phyloP scores from a whole-genome alignment of 1,284 basidiomycete species.

The Apiotrichum montevideense region DNA sequence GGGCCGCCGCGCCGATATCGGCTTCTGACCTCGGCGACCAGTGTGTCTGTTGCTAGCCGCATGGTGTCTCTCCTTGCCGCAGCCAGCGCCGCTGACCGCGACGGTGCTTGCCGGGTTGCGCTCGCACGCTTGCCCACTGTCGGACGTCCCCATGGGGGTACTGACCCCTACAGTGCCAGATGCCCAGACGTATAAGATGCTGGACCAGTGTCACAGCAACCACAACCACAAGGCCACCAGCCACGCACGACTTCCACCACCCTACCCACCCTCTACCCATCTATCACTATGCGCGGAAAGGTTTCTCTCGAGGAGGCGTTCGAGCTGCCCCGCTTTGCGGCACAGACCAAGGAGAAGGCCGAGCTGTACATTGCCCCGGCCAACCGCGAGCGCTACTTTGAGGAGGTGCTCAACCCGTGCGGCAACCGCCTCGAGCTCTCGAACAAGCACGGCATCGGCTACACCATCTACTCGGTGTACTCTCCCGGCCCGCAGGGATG shows the following conservation, averaged over 20 bases:
- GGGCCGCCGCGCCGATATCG: too few species aligned
- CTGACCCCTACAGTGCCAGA: too few species aligned
- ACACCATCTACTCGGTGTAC: constrained; percentile 21
- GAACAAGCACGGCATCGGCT: constrained; percentile 23
- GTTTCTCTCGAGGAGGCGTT: constrained; percentile 21
- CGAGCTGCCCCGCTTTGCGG: constrained; percentile 15
- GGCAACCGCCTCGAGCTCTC: constrained; percentile 19
- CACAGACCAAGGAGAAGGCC: constrained; percentile 19
- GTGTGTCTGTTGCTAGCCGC: too few species aligned
- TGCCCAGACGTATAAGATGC: too few species aligned
- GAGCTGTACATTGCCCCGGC: constrained; percentile 19
- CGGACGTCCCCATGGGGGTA: too few species aligned
- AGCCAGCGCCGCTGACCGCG: too few species aligned
- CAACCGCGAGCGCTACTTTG: constrained; percentile 21
- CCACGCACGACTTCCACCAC: not conserved
- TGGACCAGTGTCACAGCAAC: too few species aligned
- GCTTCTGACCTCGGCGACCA: too few species aligned
- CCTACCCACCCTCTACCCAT: not conserved
- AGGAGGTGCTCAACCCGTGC: constrained; percentile 20
- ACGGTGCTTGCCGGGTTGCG: too few species aligned
- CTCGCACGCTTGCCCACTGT: too few species aligned
- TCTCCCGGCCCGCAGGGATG: constrained; percentile 18
- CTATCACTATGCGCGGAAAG: constrained; percentile 17
- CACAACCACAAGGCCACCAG: too few species aligned
- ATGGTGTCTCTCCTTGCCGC: too few species aligned